Conservation (phyloP, 1,284 basidiomycete genomes). For the Gomphus bonarii region DNA sequence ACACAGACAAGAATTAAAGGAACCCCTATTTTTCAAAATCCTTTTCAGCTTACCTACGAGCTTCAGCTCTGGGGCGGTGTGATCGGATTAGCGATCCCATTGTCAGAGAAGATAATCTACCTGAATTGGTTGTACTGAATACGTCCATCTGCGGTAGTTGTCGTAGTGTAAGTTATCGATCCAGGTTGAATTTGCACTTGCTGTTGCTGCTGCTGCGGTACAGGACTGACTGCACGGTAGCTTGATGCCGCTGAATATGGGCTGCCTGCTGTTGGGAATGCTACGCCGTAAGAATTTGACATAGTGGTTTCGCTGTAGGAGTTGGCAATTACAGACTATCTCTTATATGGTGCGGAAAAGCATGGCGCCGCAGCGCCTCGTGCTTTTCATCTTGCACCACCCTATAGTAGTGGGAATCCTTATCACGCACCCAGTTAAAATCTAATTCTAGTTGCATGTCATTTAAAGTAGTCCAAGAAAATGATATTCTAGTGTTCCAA, state of each 20-base stretch:
- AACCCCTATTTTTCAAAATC: constrained; percentile 4
- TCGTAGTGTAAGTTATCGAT: constrained; percentile 58
- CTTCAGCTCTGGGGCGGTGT: constrained; percentile 3
- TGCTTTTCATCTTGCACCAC: not conserved
- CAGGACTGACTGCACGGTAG: not conserved
- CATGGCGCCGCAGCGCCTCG: not conserved
- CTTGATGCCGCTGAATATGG: not conserved
- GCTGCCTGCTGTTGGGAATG: not conserved
- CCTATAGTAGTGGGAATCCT: not conserved
- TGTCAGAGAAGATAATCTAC: constrained; percentile 23
- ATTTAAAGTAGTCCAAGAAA: not conserved
- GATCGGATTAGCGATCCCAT: constrained; percentile 42
- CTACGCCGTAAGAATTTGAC: not conserved
- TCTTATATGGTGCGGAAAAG: not conserved
- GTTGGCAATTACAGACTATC: not conserved
- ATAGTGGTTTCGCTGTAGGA: not conserved
- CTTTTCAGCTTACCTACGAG: constrained; percentile 2
- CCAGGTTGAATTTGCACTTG: constrained; percentile 38
- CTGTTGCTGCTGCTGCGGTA: not conserved
- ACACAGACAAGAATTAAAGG: constrained; percentile 17
- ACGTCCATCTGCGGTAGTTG: constrained; percentile 45
- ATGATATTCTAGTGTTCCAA: not conserved
- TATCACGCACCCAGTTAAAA: not conserved
- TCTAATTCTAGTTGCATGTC: not conserved
- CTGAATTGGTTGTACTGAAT: constrained; percentile 60